Evolutionary conservation across 2,329 filamentous ascomycete species (phyloP).

Genomic region (Cordyceps cicadae): DNA sequence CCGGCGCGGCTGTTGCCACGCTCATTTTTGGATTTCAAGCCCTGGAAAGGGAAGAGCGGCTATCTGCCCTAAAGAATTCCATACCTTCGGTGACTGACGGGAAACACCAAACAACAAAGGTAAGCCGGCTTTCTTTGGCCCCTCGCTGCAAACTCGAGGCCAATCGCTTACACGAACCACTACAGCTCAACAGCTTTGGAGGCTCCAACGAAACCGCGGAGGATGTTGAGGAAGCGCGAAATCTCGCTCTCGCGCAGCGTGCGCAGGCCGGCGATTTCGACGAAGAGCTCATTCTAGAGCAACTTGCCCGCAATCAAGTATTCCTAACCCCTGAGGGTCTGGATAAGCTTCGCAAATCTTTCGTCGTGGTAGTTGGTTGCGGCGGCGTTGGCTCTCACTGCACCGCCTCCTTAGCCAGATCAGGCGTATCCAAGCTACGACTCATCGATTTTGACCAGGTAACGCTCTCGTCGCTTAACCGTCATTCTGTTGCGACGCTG

Average conservation of each 20-base stretch:
- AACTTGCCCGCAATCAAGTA: conserved; percentile 84
- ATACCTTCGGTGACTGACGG: conserved; percentile 35
- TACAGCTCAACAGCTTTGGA: conserved; percentile 53
- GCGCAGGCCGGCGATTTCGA: conserved; percentile 58
- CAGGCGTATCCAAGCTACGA: conserved; percentile 78
- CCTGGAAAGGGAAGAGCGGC: conserved; percentile 44
- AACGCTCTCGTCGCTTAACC: conserved; percentile 83
- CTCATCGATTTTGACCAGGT: conserved; percentile 98
- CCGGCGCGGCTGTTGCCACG: conserved; percentile 52
- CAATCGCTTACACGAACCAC: conserved; percentile 17
- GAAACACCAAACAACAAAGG: conserved; percentile 16
- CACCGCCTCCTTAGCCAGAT: conserved; percentile 74
- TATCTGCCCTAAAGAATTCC: conserved; percentile 51
- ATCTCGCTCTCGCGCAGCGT: conserved; percentile 48
- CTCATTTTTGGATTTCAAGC: conserved; percentile 55
- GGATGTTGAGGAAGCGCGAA: conserved; percentile 55
- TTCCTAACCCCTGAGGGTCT: conserved; percentile 82
- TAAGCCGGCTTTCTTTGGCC: conserved; percentile 9
- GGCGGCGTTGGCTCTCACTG: conserved; percentile 95
- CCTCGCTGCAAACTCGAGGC: no score
- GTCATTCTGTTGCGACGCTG: conserved; percentile 91
- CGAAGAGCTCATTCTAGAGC: conserved; percentile 82
- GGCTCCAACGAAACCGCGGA: conserved; percentile 37
- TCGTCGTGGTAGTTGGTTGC: conserved; percentile 84
- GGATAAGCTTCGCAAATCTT: conserved; percentile 67